These are phyloP conservation scores for Parafenestella ontariensis DNA, from an alignment of 2,329 filamentous ascomycete species.

Conservation along the genomic window DNA sequence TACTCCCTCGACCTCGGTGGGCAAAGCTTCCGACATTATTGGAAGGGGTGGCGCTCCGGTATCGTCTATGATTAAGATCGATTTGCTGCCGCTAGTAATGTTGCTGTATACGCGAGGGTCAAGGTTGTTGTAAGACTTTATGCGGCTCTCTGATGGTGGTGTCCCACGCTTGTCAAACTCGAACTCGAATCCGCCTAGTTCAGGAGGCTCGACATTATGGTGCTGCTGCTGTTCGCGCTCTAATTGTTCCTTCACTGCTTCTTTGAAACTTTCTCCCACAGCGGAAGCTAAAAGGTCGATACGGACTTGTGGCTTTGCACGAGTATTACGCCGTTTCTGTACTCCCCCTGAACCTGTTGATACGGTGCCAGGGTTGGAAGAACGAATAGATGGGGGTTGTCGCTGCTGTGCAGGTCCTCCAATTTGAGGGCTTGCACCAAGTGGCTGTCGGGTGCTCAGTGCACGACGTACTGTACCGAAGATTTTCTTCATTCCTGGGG, in stretches of 20 bases:
- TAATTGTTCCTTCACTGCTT: slow-evolving; percentile 71
- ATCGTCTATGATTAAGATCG: slow-evolving; percentile 84
- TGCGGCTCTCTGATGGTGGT: slow-evolving; percentile 13
- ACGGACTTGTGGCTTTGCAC: slow-evolving; percentile 60
- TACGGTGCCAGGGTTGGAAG: slow-evolving; percentile 38
- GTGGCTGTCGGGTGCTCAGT: slow-evolving; percentile 66
- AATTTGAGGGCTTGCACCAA: slow-evolving; percentile 31
- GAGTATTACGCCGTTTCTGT: slow-evolving; percentile 41
- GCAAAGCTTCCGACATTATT: slow-evolving; percentile 61
- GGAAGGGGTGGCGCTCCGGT: slow-evolving; percentile 63
- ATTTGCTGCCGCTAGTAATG: slow-evolving; percentile 83
- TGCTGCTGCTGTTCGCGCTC: slow-evolving; percentile 37
- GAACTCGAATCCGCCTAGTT: slow-evolving; percentile 44
- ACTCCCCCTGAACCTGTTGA: slow-evolving; percentile 34
- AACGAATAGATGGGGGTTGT: slow-evolving; percentile 32
- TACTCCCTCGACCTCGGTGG: slow-evolving; percentile 18
- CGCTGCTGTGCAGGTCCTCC: slow-evolving; percentile 25
- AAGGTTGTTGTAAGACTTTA: slow-evolving; percentile 19
- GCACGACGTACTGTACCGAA: slow-evolving; percentile 86
- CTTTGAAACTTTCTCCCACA: slow-evolving; percentile 79
- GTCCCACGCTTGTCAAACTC: slow-evolving; percentile 40
- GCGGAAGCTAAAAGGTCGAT: slow-evolving; percentile 85
- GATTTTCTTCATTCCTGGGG: slow-evolving; percentile 81
- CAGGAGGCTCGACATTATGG: slow-evolving; percentile 23
- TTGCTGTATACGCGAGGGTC: slow-evolving; percentile 56